A percentile compares a stretch with the other conserved stretches of the same genome.
Evolutionary conservation across 2,329 filamentous ascomycete species (phyloP).

Genomic region (Ceratocystis huliohia): DNA sequence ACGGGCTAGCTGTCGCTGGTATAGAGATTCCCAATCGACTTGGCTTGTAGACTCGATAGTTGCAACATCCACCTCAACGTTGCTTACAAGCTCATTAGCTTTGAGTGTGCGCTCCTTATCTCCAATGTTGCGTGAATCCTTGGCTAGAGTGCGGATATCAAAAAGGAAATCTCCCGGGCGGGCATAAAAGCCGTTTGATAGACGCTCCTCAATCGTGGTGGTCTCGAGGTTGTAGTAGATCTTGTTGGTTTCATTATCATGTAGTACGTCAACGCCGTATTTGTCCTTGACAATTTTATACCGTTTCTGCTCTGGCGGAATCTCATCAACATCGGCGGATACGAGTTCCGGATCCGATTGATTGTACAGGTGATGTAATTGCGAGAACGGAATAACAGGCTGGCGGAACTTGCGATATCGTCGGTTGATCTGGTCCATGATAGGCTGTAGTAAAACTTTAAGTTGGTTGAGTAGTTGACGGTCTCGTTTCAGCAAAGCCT

Average conservation of each 20-base stretch:
- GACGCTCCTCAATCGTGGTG: constrained; percentile 83
- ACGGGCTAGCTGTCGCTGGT: constrained; percentile 57
- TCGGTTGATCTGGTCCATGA: constrained; percentile 92
- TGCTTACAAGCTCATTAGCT: constrained; percentile 80
- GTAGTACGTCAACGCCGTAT: constrained; percentile 62
- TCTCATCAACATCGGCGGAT: constrained; percentile 42
- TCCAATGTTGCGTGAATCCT: constrained; percentile 70
- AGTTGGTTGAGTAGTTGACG: constrained; percentile 71
- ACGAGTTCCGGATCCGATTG: constrained; percentile 65
- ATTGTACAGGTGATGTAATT: constrained; percentile 70
- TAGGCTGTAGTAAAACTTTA: constrained; percentile 79
- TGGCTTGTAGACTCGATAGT: constrained; percentile 56
- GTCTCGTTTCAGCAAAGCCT: constrained; percentile 68
- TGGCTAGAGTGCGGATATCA: constrained; percentile 73
- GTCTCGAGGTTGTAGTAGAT: constrained; percentile 94
- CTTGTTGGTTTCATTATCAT: constrained; percentile 63
- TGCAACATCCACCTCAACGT: constrained; percentile 86
- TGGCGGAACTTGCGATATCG: constrained; percentile 82
- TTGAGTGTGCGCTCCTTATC: constrained; percentile 74
- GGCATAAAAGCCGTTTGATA: constrained; percentile 93
- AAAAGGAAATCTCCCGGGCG: constrained; percentile 77
- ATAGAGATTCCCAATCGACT: constrained; percentile 71
- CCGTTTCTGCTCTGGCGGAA: constrained; percentile 48
- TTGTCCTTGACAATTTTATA: constrained; percentile 71
- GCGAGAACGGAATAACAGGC: constrained; percentile 59